These are phyloP conservation scores for Rubia yunnanensis DNA, from an alignment of 257 asterid species.

Conservation along the genomic window DNA sequence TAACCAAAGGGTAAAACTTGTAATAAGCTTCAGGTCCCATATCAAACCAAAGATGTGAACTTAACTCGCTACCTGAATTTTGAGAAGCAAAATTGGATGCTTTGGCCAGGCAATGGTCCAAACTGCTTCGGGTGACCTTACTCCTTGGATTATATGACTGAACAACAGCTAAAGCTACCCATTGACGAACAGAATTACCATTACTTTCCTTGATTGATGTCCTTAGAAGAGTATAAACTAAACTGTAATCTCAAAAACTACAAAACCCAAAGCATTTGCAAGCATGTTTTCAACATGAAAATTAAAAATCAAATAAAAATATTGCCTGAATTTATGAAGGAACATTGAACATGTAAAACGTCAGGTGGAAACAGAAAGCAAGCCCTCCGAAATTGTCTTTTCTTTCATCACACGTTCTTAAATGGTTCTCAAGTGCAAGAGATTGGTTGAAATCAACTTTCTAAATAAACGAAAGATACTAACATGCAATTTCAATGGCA, in stretches of 20 bases:
- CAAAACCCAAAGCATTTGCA: constrained; percentile 3
- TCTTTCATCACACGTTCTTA: not conserved
- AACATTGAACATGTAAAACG: no score
- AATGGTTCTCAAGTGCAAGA: not conserved
- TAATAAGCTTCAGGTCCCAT: not conserved
- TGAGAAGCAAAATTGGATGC: constrained; percentile 75
- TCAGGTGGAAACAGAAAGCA: not conserved
- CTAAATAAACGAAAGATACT: constrained; percentile 2
- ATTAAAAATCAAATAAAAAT: not conserved
- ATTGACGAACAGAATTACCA: constrained; percentile 36
- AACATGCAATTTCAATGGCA: constrained; percentile 60
- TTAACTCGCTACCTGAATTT: constrained; percentile 44
- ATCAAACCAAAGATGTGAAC: not conserved
- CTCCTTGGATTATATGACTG: constrained; percentile 80
- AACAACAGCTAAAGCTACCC: constrained; percentile 89
- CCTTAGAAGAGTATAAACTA: constrained; percentile 32
- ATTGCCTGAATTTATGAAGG: not conserved
- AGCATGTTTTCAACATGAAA: constrained; percentile 14
- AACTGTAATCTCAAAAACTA: not conserved
- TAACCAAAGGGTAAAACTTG: not conserved
- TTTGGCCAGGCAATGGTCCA: constrained; percentile 77
- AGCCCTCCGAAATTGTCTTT: not conserved
- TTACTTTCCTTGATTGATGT: constrained; percentile 28
- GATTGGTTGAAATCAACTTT: not conserved
- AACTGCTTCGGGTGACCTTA: constrained; percentile 67